Evolutionary conservation across 257 asterid species (phyloP).

Genomic region (Solanum bulbocastanum): DNA sequence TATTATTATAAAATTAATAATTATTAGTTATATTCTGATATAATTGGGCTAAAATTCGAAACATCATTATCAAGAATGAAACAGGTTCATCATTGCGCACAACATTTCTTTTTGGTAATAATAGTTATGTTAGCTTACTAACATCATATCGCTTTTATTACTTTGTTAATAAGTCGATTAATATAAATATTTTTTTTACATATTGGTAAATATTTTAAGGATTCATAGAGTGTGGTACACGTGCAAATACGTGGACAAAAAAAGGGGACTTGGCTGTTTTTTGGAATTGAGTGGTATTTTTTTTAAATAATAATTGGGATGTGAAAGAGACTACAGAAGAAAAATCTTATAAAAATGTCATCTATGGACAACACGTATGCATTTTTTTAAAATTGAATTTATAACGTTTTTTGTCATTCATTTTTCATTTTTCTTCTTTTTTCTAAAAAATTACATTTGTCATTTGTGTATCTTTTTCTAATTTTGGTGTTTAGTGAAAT

Average conservation of each 20-base stretch:
- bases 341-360: conserved; percentile 1
- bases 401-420: not conserved
- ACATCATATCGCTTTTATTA: not conserved
- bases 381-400: not conserved
- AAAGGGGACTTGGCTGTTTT: not conserved
- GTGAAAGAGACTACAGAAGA: not conserved
- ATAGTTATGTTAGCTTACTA: not conserved
- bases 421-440: not conserved
- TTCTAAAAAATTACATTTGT: not conserved
- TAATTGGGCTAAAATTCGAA: rapidly evolving
- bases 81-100: rapidly evolving
- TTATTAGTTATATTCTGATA: rapidly evolving
- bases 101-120: rapidly evolving
- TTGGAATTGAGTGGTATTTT: conserved; percentile 27
- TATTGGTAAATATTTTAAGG: not conserved
- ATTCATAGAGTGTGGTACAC: conserved; percentile 12
- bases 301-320: conserved; percentile 3
- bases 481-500: not conserved
- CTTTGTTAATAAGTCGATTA: not conserved
- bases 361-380: conserved; percentile 26
- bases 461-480: not conserved
- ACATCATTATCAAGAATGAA: rapidly evolving
- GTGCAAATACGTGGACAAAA: conserved; percentile 34
- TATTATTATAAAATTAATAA: not conserved
- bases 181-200: not conserved